Evolutionary conservation across 2,329 filamentous ascomycete species (phyloP).

Genomic region (Aspergillus amoenus): DNA sequence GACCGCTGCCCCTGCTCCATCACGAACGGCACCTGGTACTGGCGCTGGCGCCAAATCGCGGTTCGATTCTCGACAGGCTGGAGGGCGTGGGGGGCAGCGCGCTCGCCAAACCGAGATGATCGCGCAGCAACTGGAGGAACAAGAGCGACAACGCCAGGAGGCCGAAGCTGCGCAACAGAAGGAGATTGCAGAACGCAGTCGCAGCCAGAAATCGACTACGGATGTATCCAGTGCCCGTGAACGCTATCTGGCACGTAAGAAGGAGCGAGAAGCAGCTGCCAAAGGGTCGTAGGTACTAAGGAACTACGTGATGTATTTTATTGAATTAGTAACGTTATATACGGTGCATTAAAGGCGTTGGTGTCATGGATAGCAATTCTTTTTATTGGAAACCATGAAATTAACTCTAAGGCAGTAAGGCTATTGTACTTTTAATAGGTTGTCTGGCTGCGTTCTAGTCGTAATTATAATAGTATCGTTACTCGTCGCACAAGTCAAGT

Average conservation of each 20-base stretch:
- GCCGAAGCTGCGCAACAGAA: slow-evolving; percentile 56
- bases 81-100: slow-evolving; percentile 45
- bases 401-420: background rate
- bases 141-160: slow-evolving; percentile 55
- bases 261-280: slow-evolving; percentile 46
- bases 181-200: slow-evolving; percentile 55
- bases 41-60: slow-evolving; percentile 16
- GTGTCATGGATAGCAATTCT: background rate
- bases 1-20: slow-evolving; percentile 16
- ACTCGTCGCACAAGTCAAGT: slow-evolving; percentile 11
- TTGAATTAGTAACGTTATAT: background rate
- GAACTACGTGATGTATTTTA: background rate
- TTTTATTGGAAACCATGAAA: background rate
- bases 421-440: background rate
- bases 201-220: slow-evolving; percentile 57
- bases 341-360: background rate
- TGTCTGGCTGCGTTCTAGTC: slow-evolving; percentile 1
- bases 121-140: slow-evolving; percentile 58
- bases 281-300: slow-evolving; percentile 16
- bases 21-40: slow-evolving; percentile 17
- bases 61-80: slow-evolving; percentile 30
- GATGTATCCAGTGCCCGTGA: slow-evolving; percentile 63
- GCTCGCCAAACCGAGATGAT: slow-evolving; percentile 62
- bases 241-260: slow-evolving; percentile 61
- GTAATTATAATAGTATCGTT: slow-evolving; percentile 14